Evolutionary conservation across 306 rosid genomes (phyloP).

Genomic region (Dryas drummondii): DNA sequence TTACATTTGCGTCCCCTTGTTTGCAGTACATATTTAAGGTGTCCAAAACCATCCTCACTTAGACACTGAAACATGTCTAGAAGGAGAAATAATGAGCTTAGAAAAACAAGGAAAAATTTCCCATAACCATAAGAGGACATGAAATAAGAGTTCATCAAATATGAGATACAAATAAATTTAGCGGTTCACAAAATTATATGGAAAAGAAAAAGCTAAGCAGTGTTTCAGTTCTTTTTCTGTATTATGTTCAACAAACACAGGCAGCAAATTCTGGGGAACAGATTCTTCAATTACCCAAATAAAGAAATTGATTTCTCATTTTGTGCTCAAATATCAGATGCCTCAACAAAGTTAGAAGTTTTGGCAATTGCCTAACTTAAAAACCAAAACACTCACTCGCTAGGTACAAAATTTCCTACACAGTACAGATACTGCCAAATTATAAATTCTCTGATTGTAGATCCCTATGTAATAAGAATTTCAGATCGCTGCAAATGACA

Average conservation of each 20-base stretch:
- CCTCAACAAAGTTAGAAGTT: background rate
- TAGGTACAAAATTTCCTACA: slow-evolving; percentile 19
- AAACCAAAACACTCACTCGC: background rate
- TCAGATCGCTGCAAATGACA: background rate
- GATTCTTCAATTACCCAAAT: background rate
- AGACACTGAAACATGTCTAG: background rate
- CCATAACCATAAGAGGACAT: background rate
- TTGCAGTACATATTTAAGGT: background rate
- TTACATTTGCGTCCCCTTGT: background rate
- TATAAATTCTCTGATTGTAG: background rate
- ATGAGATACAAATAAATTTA: too few relatives aligned
- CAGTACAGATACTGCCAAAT: background rate
- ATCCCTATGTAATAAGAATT: too few relatives aligned
- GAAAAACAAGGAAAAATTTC: background rate
- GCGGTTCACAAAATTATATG: too few relatives aligned
- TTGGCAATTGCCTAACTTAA: background rate
- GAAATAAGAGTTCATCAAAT: too few relatives aligned
- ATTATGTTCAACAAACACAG: background rate
- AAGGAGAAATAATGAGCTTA: background rate
- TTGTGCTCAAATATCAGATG: background rate
- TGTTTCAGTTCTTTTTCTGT: too few relatives aligned
- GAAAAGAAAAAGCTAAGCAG: too few relatives aligned
- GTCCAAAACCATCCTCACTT: background rate
- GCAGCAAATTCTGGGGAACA: background rate
- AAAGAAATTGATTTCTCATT: background rate